These are phyloP conservation scores for Orobanche coerulescens DNA, from an alignment of 257 asterid species.

Conservation along the genomic window DNA sequence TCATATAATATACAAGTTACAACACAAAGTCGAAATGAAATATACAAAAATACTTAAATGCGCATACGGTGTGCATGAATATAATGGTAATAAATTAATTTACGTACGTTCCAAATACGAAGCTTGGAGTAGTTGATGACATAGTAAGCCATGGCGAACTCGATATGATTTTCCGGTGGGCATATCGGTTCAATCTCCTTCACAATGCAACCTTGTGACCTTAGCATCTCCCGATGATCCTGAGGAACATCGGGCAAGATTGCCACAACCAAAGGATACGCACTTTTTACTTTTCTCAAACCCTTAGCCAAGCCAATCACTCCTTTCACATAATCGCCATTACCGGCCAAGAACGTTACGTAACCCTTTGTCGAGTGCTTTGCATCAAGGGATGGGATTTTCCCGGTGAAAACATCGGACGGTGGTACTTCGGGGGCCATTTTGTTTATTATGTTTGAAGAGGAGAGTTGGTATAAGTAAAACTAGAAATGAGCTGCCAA, in stretches of 20 bases:
- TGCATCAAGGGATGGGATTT: slow-evolving; percentile 12
- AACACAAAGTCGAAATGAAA: too few species aligned
- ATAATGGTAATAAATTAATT: background rate
- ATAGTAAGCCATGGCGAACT: slow-evolving; percentile 29
- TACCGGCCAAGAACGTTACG: slow-evolving; percentile 26
- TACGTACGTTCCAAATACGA: slow-evolving; percentile 28
- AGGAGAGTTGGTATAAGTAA: slow-evolving; percentile 2
- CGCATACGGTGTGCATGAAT: background rate
- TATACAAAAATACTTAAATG: too few species aligned
- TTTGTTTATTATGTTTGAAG: background rate
- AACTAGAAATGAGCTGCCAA: slow-evolving; percentile 6
- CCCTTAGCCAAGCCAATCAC: slow-evolving; percentile 28
- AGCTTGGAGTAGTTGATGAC: slow-evolving; percentile 30
- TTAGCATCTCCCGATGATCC: slow-evolving; percentile 25
- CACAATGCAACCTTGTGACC: slow-evolving; percentile 24
- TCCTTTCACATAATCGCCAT: slow-evolving; percentile 25
- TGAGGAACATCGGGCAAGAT: slow-evolving; percentile 27
- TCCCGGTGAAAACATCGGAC: slow-evolving; percentile 10
- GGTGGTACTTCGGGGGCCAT: slow-evolving; percentile 26
- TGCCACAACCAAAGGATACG: slow-evolving; percentile 25
- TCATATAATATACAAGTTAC: too few species aligned
- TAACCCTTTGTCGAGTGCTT: background rate
- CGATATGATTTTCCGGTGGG: slow-evolving; percentile 20
- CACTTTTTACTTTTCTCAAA: slow-evolving; percentile 20
- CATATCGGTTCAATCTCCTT: slow-evolving; percentile 23